These are phyloP conservation scores for Epithemia pelagica DNA, from an alignment of 108 stramenopile genomes.

Conservation along the genomic window DNA sequence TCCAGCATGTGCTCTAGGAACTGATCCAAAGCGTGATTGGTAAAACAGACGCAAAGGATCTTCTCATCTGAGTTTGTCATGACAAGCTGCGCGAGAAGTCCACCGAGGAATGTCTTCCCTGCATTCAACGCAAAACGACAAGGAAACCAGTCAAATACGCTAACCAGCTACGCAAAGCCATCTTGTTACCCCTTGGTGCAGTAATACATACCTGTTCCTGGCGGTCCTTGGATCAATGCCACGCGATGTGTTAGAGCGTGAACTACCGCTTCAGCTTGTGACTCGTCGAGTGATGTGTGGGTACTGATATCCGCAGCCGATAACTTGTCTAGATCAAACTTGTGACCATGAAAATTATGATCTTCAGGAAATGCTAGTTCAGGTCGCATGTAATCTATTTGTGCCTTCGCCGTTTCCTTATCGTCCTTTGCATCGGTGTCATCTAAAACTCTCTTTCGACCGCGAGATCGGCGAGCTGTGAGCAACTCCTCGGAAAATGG, in stretches of 20 bases:
- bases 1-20: constrained; percentile 60
- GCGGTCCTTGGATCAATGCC: constrained; percentile 44
- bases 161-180: too few species aligned
- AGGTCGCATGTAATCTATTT: too few species aligned
- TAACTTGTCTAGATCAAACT: not conserved
- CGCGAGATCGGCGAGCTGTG: too few species aligned
- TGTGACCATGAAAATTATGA: constrained; percentile 12
- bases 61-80: constrained; percentile 32
- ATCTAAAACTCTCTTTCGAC: too few species aligned
- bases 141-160: too few species aligned
- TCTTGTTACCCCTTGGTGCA: too few species aligned
- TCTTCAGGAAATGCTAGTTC: constrained; percentile 12
- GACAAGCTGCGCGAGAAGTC: constrained; percentile 36
- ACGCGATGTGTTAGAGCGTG: constrained; percentile 31
- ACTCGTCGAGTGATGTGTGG: constrained; percentile 26
- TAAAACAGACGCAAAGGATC: constrained; percentile 59
- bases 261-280: constrained; percentile 31
- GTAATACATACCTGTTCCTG: constrained; percentile 21
- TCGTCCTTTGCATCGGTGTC: too few species aligned
- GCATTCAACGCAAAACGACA: too few species aligned
- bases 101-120: constrained; percentile 43
- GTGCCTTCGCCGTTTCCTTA: too few species aligned
- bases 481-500: constrained; percentile 29
- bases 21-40: constrained; percentile 82
- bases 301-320: constrained; percentile 15